Percentiles rank a stretch among this genome's conserved stretches.
Conservation (phyloP, 257 asterid genomes). For the Solanum piurae region DNA sequence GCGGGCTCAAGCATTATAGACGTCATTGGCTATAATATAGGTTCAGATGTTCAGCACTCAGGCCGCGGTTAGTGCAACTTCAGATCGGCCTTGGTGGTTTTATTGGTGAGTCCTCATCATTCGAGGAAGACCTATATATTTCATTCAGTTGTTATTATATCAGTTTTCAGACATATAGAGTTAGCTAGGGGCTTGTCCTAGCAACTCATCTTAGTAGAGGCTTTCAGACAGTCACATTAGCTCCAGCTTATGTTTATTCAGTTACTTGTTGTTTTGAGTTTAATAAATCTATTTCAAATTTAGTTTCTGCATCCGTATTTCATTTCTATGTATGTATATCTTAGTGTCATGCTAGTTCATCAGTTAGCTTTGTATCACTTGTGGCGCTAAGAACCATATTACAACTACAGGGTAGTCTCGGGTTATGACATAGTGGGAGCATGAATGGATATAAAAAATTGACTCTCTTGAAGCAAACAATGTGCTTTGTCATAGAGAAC, state of each 20-base stretch:
- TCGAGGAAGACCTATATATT: background rate
- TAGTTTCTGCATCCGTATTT: background rate
- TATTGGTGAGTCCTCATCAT: background rate
- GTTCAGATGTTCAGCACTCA: background rate
- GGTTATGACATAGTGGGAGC: background rate
- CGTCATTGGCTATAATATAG: background rate
- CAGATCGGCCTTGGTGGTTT: background rate
- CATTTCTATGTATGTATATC: background rate
- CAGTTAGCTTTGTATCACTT: background rate
- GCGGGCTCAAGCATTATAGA: slow-evolving; percentile 3
- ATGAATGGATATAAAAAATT: background rate
- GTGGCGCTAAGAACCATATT: background rate
- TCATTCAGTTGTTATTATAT: background rate
- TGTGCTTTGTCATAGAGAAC: background rate
- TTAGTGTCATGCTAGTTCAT: background rate
- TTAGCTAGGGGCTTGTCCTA: background rate
- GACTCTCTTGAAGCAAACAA: background rate
- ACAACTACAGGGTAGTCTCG: background rate
- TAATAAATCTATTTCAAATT: background rate
- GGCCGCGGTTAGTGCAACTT: background rate
- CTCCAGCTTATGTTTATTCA: background rate
- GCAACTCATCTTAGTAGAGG: background rate
- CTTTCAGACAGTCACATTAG: background rate
- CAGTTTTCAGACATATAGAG: background rate
- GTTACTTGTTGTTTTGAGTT: background rate